Evolutionary conservation across 2,329 filamentous ascomycete genomes (phyloP), one percentile per base, ranked within the genome.

Genomic region (Magnaporthales sp.): DNA sequence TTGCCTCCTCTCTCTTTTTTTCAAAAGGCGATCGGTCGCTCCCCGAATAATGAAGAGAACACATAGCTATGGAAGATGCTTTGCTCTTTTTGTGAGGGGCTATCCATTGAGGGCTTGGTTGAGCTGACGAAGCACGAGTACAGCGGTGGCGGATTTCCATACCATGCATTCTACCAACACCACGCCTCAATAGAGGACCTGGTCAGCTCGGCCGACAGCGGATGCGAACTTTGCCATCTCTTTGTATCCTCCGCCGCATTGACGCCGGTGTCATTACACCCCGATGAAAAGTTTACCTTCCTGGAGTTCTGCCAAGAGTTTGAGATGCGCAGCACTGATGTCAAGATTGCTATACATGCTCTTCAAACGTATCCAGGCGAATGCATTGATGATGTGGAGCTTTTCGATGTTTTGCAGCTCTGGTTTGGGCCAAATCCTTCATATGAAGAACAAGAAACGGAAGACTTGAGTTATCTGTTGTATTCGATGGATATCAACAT

Each of bases 121-220:
- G 85, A 89, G 69, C 79, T 91, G 38, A 77, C 78, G 32, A 85
- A 83, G 70, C 76, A 83, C 9, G 82, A 86, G 9, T 80, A 78
- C 68, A 86, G 6, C 1, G 31, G 11, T 15, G 32, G 32, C 24
- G 19, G 19, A 2, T 29, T 54, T 10, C 63, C 32, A 3, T 5
- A 32, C 7, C 8, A 27, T n/a, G 51, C 26, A 2, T 64, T n/a
- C 38, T 60, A 65, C n/a, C 51, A 32, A 2, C 63, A 65, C 19
- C 63, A 65, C 22, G 63, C 63, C 26, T 30, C 63, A 4, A 30
- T 65, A 8, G 38, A 65, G 9, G 63, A 65, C n/a, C 63, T 65
- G 1, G 11, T 65, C 46, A 27, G 24, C 15, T 65, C 63, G 19
- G 63, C 63, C 26, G 27, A 65, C 7, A 4, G 1, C 30, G 63